Conservation (phyloP, 1,284 basidiomycete genomes). For the Somion occarium region DNA sequence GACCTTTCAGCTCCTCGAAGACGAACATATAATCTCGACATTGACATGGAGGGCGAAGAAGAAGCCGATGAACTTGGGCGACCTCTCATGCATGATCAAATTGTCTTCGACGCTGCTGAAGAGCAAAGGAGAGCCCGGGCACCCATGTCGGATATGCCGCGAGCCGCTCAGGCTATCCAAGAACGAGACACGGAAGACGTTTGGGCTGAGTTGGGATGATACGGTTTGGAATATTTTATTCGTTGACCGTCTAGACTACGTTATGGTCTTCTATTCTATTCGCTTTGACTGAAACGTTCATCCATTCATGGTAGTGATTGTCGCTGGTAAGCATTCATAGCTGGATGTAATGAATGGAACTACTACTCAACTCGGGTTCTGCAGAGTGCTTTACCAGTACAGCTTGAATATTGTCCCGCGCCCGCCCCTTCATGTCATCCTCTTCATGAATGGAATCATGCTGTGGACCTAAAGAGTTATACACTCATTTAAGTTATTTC, state of each 20-base stretch:
- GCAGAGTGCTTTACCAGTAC: no score
- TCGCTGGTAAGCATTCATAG: no score
- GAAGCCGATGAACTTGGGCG: slow-evolving; percentile 48
- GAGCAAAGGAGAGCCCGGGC: slow-evolving; percentile 29
- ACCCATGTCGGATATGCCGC: slow-evolving; percentile 50
- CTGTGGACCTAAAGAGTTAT: no score
- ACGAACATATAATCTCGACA: slow-evolving; percentile 66
- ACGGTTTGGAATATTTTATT: slow-evolving; percentile 7
- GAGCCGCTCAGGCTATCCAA: slow-evolving; percentile 43
- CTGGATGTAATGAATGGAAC: no score
- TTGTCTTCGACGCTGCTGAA: slow-evolving; percentile 46
- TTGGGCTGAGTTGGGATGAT: slow-evolving; percentile 68
- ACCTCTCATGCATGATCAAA: slow-evolving; percentile 49
- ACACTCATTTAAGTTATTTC: no score
- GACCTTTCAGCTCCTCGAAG: slow-evolving; percentile 75
- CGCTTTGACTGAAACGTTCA: neutral
- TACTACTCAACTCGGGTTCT: no score
- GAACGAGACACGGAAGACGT: slow-evolving; percentile 63
- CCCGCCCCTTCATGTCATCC: no score
- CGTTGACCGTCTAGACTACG: neutral
- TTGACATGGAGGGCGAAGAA: slow-evolving; percentile 69
- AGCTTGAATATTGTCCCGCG: no score
- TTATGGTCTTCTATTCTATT: neutral
- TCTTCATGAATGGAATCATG: no score
- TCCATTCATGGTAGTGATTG: no score